Evolutionary conservation across 768 basidiomycete species (phyloP).

Genomic region (Suillus paluster): DNA sequence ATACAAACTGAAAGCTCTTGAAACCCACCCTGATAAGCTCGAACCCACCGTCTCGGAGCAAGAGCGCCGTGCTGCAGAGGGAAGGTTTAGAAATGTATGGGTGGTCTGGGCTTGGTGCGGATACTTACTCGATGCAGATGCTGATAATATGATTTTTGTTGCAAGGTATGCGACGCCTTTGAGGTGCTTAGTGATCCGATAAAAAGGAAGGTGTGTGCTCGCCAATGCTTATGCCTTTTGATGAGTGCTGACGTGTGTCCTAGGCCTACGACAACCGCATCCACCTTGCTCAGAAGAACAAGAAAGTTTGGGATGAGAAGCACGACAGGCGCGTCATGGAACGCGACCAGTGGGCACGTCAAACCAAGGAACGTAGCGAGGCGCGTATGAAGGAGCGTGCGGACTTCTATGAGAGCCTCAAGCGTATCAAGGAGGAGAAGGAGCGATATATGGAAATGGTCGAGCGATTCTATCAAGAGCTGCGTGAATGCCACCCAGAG

Average conservation of each 20-base stretch:
- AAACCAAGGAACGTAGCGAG: conserved; percentile 51
- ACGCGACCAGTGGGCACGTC: conserved; percentile 57
- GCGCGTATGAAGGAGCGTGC: conserved; percentile 51
- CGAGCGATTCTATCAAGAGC: conserved; percentile 57
- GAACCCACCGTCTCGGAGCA: conserved; percentile 53
- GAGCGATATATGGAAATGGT: conserved; percentile 47
- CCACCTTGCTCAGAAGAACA: conserved; percentile 29
- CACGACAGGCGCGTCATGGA: conserved; percentile 49
- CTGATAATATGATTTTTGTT: conserved; percentile 19
- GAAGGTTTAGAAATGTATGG: conserved; percentile 63
- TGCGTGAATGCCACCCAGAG: conserved; percentile 61
- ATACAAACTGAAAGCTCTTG: conserved; percentile 67
- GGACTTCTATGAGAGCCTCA: conserved; percentile 41
- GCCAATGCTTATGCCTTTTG: neutral
- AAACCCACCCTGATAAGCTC: conserved; percentile 78
- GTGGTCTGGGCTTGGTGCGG: conserved; percentile 25
- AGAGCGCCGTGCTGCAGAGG: conserved; percentile 57
- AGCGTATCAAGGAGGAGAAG: conserved; percentile 46
- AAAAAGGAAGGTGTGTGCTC: conserved; percentile 54
- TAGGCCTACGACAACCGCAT: conserved; percentile 55
- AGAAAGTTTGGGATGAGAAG: conserved; percentile 39
- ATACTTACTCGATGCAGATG: conserved; percentile 13
- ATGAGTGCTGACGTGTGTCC: neutral
- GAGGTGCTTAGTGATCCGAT: conserved; percentile 57
- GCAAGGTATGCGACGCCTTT: conserved; percentile 66